phyloP scores from a whole-genome alignment of 768 basidiomycete genomes.

The Lentinula raphanica region DNA sequence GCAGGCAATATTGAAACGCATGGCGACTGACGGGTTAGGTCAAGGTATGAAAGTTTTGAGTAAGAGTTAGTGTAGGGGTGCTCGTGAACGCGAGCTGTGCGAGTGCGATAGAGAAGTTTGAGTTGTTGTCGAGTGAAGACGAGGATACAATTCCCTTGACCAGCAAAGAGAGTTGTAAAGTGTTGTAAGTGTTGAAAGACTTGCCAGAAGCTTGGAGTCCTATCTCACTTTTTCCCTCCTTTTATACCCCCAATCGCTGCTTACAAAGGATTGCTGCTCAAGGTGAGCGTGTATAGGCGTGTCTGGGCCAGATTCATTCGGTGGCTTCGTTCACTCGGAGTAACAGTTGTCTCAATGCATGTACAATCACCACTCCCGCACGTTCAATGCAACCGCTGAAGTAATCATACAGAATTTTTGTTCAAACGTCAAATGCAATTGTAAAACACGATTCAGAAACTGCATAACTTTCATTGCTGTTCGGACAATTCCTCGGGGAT shows the following conservation, averaged over 20 bases:
- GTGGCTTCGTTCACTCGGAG: no score
- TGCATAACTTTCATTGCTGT: no score
- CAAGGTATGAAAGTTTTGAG: background rate
- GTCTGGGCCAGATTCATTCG: no score
- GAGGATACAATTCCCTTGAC: background rate
- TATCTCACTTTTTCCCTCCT: background rate
- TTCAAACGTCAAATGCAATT: no score
- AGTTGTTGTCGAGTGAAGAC: background rate
- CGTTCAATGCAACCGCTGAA: no score
- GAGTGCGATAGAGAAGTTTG: background rate
- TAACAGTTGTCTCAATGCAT: no score
- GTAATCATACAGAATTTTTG: no score
- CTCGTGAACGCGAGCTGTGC: background rate
- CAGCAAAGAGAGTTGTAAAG: background rate
- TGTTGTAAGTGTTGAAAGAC: background rate
- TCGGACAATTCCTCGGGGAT: no score
- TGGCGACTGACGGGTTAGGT: background rate
- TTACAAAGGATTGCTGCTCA: no score
- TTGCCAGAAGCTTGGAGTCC: background rate
- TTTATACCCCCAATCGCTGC: background rate
- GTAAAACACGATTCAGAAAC: no score
- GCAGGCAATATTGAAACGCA: conserved; percentile 1
- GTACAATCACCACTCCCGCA: no score
- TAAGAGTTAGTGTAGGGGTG: background rate
- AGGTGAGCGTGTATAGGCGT: no score